Conservation (phyloP, 768 basidiomycete genomes). For the Tephrocybe sp. region DNA sequence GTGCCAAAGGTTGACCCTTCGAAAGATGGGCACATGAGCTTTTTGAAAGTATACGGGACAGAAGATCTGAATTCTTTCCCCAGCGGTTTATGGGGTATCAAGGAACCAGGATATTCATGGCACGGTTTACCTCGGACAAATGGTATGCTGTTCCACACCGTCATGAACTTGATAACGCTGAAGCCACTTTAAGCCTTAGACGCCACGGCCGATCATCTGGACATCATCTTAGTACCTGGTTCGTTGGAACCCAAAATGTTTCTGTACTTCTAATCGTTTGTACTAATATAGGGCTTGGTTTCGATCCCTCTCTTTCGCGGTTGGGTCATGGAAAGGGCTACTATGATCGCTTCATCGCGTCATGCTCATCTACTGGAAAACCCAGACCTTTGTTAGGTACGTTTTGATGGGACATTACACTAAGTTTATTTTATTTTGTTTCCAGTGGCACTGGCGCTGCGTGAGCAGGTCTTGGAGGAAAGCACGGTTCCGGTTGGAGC, state of each 20-base stretch:
- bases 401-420: constrained; percentile 11
- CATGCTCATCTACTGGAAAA: constrained; percentile 43
- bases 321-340: constrained; percentile 84
- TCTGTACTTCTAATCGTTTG: background rate
- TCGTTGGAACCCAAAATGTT: constrained; percentile 10
- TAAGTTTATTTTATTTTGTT: constrained; percentile 7
- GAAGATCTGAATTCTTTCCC: constrained; percentile 59
- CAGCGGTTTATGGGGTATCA: constrained; percentile 71
- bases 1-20: constrained; percentile 58
- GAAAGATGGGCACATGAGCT: constrained; percentile 55
- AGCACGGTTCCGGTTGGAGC: constrained; percentile 50
- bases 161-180: background rate
- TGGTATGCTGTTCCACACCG: constrained; percentile 35
- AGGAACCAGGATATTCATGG: constrained; percentile 54
- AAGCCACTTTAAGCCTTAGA: constrained; percentile 31
- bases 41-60: constrained; percentile 56
- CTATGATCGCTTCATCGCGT: constrained; percentile 71
- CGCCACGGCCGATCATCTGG: constrained; percentile 38
- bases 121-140: constrained; percentile 41
- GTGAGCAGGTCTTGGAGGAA: constrained; percentile 58
- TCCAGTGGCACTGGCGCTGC: constrained; percentile 62
- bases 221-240: constrained; percentile 72
- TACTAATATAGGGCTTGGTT: constrained; percentile 58
- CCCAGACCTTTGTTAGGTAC: constrained; percentile 59
- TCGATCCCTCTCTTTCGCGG: constrained; percentile 64